Percentiles rank a stretch among this genome's conserved stretches.
Conservation (phyloP, 192 early-diverging fungal genomes). For the Rhizophagus sp. region DNA sequence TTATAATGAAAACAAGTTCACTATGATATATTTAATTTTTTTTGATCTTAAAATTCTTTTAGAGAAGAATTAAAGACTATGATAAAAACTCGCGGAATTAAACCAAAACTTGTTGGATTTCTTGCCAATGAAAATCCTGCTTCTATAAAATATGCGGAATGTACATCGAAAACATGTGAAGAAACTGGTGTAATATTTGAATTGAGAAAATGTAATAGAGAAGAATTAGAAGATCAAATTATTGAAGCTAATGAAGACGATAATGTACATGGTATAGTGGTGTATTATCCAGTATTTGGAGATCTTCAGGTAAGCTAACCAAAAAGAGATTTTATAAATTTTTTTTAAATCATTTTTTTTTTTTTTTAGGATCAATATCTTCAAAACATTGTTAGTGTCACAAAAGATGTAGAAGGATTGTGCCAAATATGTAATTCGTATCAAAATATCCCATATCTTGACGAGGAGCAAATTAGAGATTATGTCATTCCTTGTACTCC, state of each 20-base stretch:
- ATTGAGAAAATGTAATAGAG: constrained; percentile 77
- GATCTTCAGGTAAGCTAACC: constrained; percentile 69
- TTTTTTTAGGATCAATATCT: constrained; percentile 80
- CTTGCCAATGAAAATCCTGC: constrained; percentile 95
- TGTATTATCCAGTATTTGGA: constrained; percentile 98
- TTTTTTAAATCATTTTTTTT: constrained; percentile 6
- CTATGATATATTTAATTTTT: background rate
- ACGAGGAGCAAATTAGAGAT: constrained; percentile 78
- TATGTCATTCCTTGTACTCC: constrained; percentile 99
- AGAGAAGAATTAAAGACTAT: constrained; percentile 62
- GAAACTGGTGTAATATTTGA: constrained; percentile 92
- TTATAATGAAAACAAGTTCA: background rate
- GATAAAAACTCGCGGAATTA: constrained; percentile 61
- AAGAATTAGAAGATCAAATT: constrained; percentile 83
- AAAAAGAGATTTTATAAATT: background rate
- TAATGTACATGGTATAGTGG: constrained; percentile 91
- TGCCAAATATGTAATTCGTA: constrained; percentile 79
- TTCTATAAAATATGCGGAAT: constrained; percentile 90
- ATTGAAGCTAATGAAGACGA: constrained; percentile 86
- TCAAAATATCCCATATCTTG: constrained; percentile 91
- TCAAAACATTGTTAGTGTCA: constrained; percentile 82
- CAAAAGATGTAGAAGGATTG: constrained; percentile 97
- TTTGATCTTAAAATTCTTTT: constrained; percentile 5
- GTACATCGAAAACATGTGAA: constrained; percentile 89
- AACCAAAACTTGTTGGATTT: constrained; percentile 87